These are phyloP conservation scores for Chrysopogon serrulatus DNA, from an alignment of 176 grass and related monocot genomes.

Conservation along the genomic window DNA sequence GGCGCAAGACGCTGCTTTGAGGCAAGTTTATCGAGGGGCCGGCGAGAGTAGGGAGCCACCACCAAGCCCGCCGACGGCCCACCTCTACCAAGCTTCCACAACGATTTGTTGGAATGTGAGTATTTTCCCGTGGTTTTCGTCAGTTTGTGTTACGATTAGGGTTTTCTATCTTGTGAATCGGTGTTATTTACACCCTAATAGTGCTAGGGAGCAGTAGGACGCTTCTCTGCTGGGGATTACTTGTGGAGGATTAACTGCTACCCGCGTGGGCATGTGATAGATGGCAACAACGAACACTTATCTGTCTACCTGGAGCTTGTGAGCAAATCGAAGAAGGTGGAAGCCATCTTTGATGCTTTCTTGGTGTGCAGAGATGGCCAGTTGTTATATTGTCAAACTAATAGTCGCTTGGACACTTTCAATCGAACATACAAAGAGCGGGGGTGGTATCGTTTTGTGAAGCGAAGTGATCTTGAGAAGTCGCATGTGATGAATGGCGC, in stretches of 20 bases:
- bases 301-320: neutral
- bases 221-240: neutral
- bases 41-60: neutral
- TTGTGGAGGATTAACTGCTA: neutral
- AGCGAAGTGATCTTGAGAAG: neutral
- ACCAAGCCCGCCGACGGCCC: neutral
- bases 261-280: neutral
- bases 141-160: neutral
- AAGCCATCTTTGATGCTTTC: neutral
- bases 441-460: neutral
- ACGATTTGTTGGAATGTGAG: neutral
- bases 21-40: no score
- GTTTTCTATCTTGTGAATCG: neutral
- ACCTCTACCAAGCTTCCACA: no score
- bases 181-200: neutral
- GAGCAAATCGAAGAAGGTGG: neutral
- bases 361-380: neutral
- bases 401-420: no score
- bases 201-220: neutral
- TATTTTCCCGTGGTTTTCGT: neutral
- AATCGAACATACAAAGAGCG: no score
- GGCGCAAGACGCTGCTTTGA: no score
- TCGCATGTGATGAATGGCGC: neutral
- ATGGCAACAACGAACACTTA: neutral
- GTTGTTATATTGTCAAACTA: no score